Evolutionary conservation across 768 basidiomycete genomes (phyloP).

Genomic region (Neoboletus subvelutipes): DNA sequence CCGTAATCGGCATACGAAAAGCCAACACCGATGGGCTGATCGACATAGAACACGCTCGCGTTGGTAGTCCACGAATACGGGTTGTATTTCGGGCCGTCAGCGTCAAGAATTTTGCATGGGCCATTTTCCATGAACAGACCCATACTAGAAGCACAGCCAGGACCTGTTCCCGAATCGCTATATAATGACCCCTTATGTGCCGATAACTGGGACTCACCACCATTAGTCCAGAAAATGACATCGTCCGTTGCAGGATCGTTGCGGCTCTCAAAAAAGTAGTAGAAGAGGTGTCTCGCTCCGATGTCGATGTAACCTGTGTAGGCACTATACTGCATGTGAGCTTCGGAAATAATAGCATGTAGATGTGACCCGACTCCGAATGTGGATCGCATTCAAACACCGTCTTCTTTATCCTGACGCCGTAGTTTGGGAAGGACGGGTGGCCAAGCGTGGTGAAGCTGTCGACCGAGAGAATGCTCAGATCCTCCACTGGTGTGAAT

Average conservation of each 20-base stretch:
- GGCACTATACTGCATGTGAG: conserved; percentile 32
- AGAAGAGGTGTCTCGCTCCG: conserved; percentile 60
- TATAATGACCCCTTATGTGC: not conserved
- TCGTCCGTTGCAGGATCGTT: conserved; percentile 53
- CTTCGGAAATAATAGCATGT: not conserved
- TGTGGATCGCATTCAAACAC: conserved; percentile 17
- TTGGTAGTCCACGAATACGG: conserved; percentile 58
- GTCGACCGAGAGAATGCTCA: conserved; percentile 25
- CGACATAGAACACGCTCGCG: conserved; percentile 47
- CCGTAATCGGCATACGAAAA: conserved; percentile 43
- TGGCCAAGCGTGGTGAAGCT: conserved; percentile 40
- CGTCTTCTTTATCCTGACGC: conserved; percentile 42
- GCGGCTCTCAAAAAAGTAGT: conserved; percentile 74
- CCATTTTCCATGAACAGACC: conserved; percentile 62
- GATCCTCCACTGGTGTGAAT: conserved; percentile 32
- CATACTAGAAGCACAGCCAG: conserved; percentile 53
- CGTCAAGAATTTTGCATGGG: conserved; percentile 17
- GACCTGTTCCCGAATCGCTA: conserved; percentile 25
- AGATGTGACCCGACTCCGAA: conserved; percentile 28
- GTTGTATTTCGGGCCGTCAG: conserved; percentile 44
- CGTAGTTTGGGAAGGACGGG: conserved; percentile 41
- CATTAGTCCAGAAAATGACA: conserved; percentile 54
- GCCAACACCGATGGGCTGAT: conserved; percentile 41
- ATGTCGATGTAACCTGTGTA: conserved; percentile 70
- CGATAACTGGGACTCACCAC: conserved; percentile 42